These are phyloP conservation scores for Tolypocladium ovalisporum DNA, from an alignment of 2,329 filamentous ascomycete genomes.

Conservation along the genomic window DNA sequence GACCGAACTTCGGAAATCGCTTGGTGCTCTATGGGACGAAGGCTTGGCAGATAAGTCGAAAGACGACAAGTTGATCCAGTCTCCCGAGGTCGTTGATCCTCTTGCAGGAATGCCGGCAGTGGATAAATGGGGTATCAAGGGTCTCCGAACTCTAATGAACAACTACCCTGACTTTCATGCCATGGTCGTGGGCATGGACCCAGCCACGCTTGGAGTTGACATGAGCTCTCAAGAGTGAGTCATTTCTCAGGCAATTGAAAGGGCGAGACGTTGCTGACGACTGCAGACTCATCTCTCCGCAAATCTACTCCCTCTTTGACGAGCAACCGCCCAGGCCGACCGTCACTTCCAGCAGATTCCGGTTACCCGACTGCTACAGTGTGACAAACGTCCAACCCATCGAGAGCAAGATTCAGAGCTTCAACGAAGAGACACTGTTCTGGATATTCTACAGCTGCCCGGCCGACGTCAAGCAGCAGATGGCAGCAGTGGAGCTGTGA, in stretches of 20 bases:
- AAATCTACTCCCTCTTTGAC: slow-evolving; percentile 52
- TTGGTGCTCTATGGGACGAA: slow-evolving; percentile 38
- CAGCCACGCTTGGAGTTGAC: slow-evolving; percentile 45
- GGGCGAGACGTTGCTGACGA: slow-evolving; percentile 7
- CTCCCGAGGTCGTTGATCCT: slow-evolving; percentile 41
- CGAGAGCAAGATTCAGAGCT: slow-evolving; percentile 53
- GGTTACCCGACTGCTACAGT: slow-evolving; percentile 54
- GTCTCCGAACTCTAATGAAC: slow-evolving; percentile 51
- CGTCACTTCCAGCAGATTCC: slow-evolving; percentile 38
- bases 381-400: slow-evolving; percentile 56
- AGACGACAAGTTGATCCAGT: slow-evolving; percentile 29
- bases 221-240: slow-evolving; percentile 46
- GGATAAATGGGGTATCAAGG: slow-evolving; percentile 56
- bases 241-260: neutral
- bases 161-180: slow-evolving; percentile 53
- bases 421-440: slow-evolving; percentile 59
- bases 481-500: slow-evolving; percentile 54
- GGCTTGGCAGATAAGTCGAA: slow-evolving; percentile 25
- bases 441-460: slow-evolving; percentile 62
- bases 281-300: slow-evolving; percentile 41
- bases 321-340: slow-evolving; percentile 47
- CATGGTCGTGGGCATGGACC: slow-evolving; percentile 49
- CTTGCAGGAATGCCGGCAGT: slow-evolving; percentile 49
- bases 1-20: slow-evolving; percentile 26
- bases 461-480: slow-evolving; percentile 49